phyloP scores from a whole-genome alignment of 345 rosid species.

The Erodium maritimum region DNA sequence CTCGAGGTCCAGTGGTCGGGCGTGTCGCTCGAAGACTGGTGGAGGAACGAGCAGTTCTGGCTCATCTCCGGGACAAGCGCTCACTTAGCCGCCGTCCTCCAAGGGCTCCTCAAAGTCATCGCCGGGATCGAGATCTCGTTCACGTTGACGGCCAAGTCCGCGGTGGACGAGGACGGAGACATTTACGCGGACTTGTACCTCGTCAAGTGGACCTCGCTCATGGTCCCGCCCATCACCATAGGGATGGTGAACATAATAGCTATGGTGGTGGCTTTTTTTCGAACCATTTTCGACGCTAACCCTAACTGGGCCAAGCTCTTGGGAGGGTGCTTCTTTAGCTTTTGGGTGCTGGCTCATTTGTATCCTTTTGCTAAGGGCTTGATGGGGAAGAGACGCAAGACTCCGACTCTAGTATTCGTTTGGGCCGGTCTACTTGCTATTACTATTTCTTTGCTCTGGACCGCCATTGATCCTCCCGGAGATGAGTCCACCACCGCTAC shows the following conservation, averaged over 20 bases:
- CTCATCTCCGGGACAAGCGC: conserved; percentile 87
- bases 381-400: conserved; percentile 92
- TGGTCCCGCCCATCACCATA: conserved; percentile 84
- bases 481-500: conserved; percentile 7
- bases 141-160: conserved; percentile 74
- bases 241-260: conserved; percentile 83
- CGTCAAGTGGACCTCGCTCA: conserved; percentile 81
- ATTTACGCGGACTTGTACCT: conserved; percentile 65
- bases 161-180: conserved; percentile 65
- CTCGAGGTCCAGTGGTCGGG: conserved; percentile 89
- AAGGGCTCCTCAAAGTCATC: conserved; percentile 69
- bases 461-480: conserved; percentile 49
- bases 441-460: conserved; percentile 69
- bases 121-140: conserved; percentile 94
- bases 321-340: conserved; percentile 89
- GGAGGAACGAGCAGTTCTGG: conserved; percentile 98
- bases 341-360: conserved; percentile 89
- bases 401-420: conserved; percentile 82
- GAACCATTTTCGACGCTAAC: conserved; percentile 51
- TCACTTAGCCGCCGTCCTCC: conserved; percentile 76
- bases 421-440: conserved; percentile 94
- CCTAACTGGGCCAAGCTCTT: conserved; percentile 81
- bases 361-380: conserved; percentile 92
- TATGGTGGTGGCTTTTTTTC: conserved; percentile 48
- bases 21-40: conserved; percentile 80